These are phyloP conservation scores for Colletotrichum melonis DNA, from an alignment of 2,329 filamentous ascomycete genomes.

Conservation along the genomic window DNA sequence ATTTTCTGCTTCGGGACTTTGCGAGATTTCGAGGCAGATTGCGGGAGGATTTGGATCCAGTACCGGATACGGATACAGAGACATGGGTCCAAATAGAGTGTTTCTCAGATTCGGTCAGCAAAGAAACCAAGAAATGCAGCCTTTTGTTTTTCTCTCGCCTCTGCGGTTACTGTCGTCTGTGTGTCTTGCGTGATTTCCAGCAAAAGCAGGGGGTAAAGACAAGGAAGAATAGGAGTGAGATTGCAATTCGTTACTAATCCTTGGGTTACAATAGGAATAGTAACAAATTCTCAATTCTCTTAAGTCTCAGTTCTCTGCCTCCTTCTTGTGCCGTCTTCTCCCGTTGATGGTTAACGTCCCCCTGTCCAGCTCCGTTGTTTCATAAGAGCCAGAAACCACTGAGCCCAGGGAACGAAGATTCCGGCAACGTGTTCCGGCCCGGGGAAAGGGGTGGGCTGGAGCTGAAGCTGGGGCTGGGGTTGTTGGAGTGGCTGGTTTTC, in stretches of 20 bases:
- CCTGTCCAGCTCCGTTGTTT: not conserved
- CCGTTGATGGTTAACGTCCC: too few relatives aligned
- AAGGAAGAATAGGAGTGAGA: not conserved
- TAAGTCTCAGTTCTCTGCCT: too few relatives aligned
- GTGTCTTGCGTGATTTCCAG: not conserved
- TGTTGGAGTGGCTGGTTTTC: not conserved
- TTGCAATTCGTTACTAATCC: not conserved
- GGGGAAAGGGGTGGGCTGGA: not conserved
- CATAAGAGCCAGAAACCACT: not conserved
- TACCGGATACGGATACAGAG: not conserved
- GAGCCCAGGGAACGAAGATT: not conserved
- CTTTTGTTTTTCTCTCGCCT: too few relatives aligned
- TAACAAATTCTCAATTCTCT: too few relatives aligned
- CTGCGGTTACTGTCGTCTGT: not conserved
- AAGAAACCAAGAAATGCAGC: too few relatives aligned
- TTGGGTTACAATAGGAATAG: too few relatives aligned
- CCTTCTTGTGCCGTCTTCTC: too few relatives aligned
- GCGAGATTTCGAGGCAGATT: not conserved
- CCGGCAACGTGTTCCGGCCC: not conserved
- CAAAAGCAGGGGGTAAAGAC: not conserved
- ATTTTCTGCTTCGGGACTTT: not conserved
- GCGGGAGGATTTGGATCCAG: not conserved
- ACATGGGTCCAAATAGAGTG: not conserved
- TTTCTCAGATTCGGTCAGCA: conserved; percentile 2
- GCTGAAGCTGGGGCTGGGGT: not conserved